Evolutionary conservation across 129 eudicot genomes (phyloP).

Genomic region (Erigeron canadensis): DNA sequence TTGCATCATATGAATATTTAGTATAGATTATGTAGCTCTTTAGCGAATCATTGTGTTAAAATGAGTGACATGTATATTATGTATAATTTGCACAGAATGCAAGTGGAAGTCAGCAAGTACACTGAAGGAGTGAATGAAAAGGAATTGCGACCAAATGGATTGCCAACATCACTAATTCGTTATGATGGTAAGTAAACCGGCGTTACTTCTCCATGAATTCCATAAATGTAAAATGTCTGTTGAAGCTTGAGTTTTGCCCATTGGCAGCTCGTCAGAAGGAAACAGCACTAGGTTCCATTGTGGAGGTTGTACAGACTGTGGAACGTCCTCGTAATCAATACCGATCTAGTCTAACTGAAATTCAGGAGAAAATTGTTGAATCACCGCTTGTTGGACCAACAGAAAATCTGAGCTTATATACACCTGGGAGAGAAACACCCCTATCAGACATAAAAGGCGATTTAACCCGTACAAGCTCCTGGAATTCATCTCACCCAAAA

Average conservation of each 20-base stretch:
- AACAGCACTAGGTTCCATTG: slow-evolving; percentile 73
- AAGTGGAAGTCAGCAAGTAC: slow-evolving; percentile 98
- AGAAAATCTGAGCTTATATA: slow-evolving; percentile 35
- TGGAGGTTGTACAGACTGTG: slow-evolving; percentile 93
- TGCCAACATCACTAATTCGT: slow-evolving; percentile 88
- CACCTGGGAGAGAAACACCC: slow-evolving; percentile 68
- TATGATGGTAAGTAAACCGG: slow-evolving; percentile 67
- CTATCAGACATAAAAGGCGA: slow-evolving; percentile 21
- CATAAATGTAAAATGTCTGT: neutral
- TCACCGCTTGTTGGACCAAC: slow-evolving; percentile 46
- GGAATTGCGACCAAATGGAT: slow-evolving; percentile 86
- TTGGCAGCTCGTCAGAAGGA: slow-evolving; percentile 96
- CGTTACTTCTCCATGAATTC: neutral
- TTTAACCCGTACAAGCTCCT: slow-evolving; percentile 30
- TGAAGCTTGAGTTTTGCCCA: slow-evolving; percentile 12
- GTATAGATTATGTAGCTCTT: neutral
- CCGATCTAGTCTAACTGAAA: slow-evolving; percentile 44
- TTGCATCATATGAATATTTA: neutral
- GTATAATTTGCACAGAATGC: slow-evolving; percentile 67
- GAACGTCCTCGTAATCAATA: slow-evolving; percentile 64
- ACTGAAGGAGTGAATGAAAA: slow-evolving; percentile 90
- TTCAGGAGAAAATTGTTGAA: slow-evolving; percentile 42
- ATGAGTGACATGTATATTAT: neutral
- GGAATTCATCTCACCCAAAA: slow-evolving; percentile 33
- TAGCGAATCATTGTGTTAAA: neutral